These are phyloP conservation scores for Neurospora crassa DNA, from an alignment of 2,329 filamentous ascomycete genomes.

Conservation along the genomic window DNA sequence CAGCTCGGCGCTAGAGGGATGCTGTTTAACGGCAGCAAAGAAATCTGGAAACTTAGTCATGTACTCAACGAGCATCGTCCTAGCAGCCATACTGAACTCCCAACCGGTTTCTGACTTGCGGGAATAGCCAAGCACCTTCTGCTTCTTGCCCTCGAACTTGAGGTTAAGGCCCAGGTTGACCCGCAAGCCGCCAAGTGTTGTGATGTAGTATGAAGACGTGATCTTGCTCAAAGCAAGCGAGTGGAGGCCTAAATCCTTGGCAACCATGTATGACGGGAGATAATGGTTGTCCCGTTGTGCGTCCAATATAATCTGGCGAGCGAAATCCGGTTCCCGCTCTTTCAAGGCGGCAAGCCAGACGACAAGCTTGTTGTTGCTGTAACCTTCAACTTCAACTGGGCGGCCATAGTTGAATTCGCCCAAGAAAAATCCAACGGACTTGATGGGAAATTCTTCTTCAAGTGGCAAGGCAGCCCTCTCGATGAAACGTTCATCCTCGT, in stretches of 20 bases:
- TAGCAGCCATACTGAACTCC: conserved; percentile 86
- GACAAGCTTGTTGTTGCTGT: conserved; percentile 65
- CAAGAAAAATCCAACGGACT: conserved; percentile 81
- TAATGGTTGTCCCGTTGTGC: conserved; percentile 68
- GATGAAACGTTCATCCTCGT: conserved; percentile 86
- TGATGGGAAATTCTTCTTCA: conserved; percentile 80
- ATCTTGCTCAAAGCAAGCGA: conserved; percentile 89
- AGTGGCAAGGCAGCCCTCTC: conserved; percentile 82
- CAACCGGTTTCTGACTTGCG: conserved; percentile 78
- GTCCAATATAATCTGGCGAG: conserved; percentile 59
- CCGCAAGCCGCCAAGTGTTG: conserved; percentile 65
- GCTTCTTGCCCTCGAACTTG: conserved; percentile 92
- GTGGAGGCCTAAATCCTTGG: conserved; percentile 70
- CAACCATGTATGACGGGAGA: conserved; percentile 79
- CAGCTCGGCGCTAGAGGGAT: conserved; percentile 78
- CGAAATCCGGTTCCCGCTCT: conserved; percentile 71
- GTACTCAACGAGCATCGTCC: conserved; percentile 74
- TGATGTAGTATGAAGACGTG: conserved; percentile 85
- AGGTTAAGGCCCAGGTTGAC: conserved; percentile 90
- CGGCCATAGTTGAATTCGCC: conserved; percentile 89
- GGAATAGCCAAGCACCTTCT: conserved; percentile 93
- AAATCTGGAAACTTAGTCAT: conserved; percentile 95
- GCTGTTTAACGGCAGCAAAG: conserved; percentile 76
- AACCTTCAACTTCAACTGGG: conserved; percentile 71
- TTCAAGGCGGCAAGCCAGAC: conserved; percentile 67